Conservation (phyloP, 306 rosid genomes). For the Fragaria iinumae region DNA sequence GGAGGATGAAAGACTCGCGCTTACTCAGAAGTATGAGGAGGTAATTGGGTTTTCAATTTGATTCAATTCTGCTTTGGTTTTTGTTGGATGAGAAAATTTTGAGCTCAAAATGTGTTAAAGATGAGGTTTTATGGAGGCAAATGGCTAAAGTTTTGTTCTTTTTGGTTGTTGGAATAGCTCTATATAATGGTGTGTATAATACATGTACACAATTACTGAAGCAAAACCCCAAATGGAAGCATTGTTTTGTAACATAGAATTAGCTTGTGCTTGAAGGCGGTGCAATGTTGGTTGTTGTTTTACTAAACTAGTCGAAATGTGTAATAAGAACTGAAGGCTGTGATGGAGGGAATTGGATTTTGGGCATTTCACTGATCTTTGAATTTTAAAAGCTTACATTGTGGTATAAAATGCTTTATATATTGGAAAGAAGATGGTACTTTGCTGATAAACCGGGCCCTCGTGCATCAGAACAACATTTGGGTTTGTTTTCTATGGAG, state of each 20-base stretch:
- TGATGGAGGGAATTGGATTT: neutral
- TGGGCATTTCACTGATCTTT: neutral
- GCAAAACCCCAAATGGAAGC: neutral
- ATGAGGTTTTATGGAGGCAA: neutral
- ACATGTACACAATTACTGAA: neutral
- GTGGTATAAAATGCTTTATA: neutral
- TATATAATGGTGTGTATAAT: neutral
- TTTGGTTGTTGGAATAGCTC: neutral
- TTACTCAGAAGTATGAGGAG: constrained; percentile 87
- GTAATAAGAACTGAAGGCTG: neutral
- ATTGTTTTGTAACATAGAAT: neutral
- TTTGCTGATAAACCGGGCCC: neutral
- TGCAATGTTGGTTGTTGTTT: neutral
- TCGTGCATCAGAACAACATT: neutral
- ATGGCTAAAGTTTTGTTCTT: neutral
- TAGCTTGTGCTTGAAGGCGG: neutral
- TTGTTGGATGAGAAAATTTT: neutral
- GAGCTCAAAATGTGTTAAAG: neutral
- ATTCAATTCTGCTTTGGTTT: neutral
- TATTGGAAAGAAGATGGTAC: neutral
- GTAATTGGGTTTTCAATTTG: constrained; percentile 28
- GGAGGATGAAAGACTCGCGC: constrained; percentile 62
- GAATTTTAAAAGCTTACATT: neutral
- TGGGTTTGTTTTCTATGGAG: neutral
- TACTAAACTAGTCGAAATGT: neutral